A percentile compares a stretch with the other conserved stretches of the same genome.
These are phyloP conservation scores for Tetrahymena borealis DNA, from an alignment of 73 alveolate genomes.

Conservation along the genomic window DNA sequence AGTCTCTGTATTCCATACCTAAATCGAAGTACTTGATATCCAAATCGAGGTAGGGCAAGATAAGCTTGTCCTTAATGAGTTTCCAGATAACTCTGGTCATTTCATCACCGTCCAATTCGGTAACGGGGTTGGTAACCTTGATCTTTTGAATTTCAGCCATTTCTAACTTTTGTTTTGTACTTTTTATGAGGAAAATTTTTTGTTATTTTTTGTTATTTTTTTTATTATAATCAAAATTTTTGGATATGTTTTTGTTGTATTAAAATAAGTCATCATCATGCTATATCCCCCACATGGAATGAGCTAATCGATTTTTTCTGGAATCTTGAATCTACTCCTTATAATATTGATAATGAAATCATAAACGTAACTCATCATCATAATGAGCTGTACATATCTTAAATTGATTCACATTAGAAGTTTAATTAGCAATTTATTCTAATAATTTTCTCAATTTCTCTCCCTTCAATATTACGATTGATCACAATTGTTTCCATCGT, in stretches of 20 bases:
- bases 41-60: constrained; percentile 70
- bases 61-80: constrained; percentile 54
- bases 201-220: not conserved
- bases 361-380: not conserved
- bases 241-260: not conserved
- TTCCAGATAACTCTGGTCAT: constrained; percentile 37
- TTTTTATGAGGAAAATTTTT: not conserved
- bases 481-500: not conserved
- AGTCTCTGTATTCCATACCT: constrained; percentile 75
- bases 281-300: not conserved
- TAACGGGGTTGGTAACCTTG: constrained; percentile 68
- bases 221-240: not conserved
- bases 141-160: constrained; percentile 26
- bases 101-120: constrained; percentile 77
- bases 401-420: not conserved
- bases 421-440: not conserved
- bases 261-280: not conserved
- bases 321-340: not conserved
- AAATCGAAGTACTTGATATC: constrained; percentile 76
- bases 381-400: not conserved
- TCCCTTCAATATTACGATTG: not conserved
- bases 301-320: not conserved
- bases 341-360: not conserved
- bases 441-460: not conserved
- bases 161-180: not conserved